Evolutionary conservation across 331 rosid species (phyloP).

Genomic region (Pyrus hybrid): DNA sequence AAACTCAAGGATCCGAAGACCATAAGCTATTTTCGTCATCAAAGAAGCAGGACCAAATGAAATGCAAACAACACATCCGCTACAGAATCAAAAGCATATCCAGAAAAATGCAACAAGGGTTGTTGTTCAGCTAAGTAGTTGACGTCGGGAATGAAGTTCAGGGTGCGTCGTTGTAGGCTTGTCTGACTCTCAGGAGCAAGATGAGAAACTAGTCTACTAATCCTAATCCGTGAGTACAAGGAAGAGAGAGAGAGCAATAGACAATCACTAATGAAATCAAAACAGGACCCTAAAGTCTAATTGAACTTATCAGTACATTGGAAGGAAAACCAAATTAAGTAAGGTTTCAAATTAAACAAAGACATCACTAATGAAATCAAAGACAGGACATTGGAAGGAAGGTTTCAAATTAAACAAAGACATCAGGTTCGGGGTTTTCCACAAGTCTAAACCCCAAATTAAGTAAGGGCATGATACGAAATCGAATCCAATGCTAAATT

Average conservation of each 20-base stretch:
- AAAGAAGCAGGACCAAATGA: neutral
- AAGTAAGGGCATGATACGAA: neutral
- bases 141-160: conserved; percentile 22
- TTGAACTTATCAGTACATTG: no score
- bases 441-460: neutral
- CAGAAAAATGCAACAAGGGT: conserved; percentile 22
- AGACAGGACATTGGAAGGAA: neutral
- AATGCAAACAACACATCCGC: conserved; percentile 19
- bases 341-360: no score
- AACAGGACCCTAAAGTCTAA: neutral
- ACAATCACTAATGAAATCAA: neutral
- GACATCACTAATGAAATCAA: no score
- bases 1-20: neutral
- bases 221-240: neutral
- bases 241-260: neutral
- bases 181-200: conserved; percentile 13
- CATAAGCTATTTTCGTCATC: neutral
- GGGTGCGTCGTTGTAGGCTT: neutral
- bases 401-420: neutral
- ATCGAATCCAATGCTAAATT: neutral
- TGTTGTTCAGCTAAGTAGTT: conserved; percentile 28
- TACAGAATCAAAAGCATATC: conserved; percentile 25
- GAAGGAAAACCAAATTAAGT: no score
- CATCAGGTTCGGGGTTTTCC: neutral
- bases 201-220: neutral